phyloP scores from a whole-genome alignment of 345 rosid species.

The Hirschfeldia incana region DNA sequence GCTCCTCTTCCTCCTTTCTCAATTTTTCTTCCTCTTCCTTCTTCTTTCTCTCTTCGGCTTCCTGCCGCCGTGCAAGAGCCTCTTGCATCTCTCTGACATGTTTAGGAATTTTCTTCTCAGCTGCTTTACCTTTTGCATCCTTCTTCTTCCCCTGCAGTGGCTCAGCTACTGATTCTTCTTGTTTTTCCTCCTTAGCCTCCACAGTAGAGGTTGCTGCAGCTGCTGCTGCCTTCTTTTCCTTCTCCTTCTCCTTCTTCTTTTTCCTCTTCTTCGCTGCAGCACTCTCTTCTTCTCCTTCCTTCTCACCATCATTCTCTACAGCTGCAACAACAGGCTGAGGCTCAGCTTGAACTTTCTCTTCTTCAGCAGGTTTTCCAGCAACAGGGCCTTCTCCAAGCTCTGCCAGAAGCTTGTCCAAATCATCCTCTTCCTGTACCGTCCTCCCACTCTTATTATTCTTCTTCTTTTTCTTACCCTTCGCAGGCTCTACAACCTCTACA shows the following conservation, averaged over 20 bases:
- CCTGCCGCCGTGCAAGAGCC: conserved; percentile 77
- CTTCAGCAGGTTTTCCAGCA: conserved; percentile 45
- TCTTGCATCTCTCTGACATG: conserved; percentile 98
- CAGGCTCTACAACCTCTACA: conserved; percentile 58
- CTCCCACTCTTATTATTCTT: conserved; percentile 82
- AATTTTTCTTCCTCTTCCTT: conserved; percentile 87
- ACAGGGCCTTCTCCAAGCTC: conserved; percentile 70
- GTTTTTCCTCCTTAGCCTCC: conserved; percentile 53
- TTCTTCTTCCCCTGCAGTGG: conserved; percentile 54
- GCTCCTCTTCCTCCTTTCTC: conserved; percentile 93
- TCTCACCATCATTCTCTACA: conserved; percentile 50
- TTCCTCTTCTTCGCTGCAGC: conserved; percentile 91
- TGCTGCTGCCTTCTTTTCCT: conserved; percentile 68
- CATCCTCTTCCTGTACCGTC: conserved; percentile 92
- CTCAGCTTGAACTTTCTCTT: conserved; percentile 55
- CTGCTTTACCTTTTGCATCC: conserved; percentile 76
- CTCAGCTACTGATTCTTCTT: conserved; percentile 52
- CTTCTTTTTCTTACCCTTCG: conserved; percentile 75
- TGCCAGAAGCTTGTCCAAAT: conserved; percentile 90
- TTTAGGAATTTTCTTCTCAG: conserved; percentile 87
- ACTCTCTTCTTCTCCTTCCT: conserved; percentile 79
- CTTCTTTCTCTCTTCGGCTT: conserved; percentile 74
- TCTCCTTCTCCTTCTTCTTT: conserved; percentile 83
- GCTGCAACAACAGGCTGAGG: conserved; percentile 45
- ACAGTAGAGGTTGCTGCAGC: conserved; percentile 42